Base-by-base conservation (phyloP, 2,329 filamentous ascomycete species). In the Penicillium sp. region DNA sequence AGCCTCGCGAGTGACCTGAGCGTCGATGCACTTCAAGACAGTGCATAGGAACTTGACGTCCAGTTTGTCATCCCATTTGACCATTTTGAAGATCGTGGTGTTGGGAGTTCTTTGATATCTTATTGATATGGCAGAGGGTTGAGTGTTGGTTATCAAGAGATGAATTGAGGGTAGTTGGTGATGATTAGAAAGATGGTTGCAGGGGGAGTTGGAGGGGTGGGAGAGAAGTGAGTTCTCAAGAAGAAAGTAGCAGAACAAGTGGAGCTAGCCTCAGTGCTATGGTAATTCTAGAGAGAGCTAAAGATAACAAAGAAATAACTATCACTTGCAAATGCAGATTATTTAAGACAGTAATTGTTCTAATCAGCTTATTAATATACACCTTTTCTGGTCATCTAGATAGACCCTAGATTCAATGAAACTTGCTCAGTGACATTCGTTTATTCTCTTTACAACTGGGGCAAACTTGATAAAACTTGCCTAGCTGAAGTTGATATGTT, bases 1-100 rank as follows among this genome's bases (percentile, higher is more conserved):
- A 21, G 4, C 7, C 3, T 55, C 52, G 5, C 52, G 16, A 12
- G 45, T 42, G 12, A 55, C 8, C 6, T 40, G 30, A 4, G 26
- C 21, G 5, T 23, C 6, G 3, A 30, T 4, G 3, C 38, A 20
- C 6, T 55, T 33, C 7, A 55, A 1, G 5, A 46, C 28, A 1
- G 33, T 48, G 43, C 47, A 28, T 9, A 55, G 43, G 24, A 55
- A 55, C 14, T 48, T 55, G 20, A 18, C 11, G 12, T 40, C 35
- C 2, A 47, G 5, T 11, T 26, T 7, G 1, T 38, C 28, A 4
- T 43, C 24, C 51, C 51, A 54, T 11, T 28, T 30, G 5, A 55
- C 52, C 50, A 52, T 52, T 14, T 16, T 35, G 11, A 8, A 7
- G 8, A 43, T 43, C 9, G 40, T 43, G 18, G 14, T 20, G 3